These are phyloP conservation scores for Galium porrigens DNA, from an alignment of 305 asterid species.

Conservation along the genomic window DNA sequence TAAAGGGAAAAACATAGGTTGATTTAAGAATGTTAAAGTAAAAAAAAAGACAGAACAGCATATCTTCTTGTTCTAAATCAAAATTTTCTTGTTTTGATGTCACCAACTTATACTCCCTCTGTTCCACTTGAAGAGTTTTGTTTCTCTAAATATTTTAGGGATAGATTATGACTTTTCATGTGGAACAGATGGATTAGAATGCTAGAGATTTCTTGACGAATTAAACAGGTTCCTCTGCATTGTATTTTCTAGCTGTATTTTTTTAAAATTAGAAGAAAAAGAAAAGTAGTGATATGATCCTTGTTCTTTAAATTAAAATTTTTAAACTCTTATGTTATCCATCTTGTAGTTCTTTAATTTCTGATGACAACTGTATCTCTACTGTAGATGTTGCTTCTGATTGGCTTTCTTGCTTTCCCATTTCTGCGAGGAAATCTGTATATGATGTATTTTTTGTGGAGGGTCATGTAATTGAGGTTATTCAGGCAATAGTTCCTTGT, in stretches of 20 bases:
- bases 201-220: neutral
- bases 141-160: neutral
- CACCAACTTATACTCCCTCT: neutral
- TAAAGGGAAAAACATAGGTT: neutral
- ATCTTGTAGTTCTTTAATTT: constrained; percentile 4
- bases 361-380: constrained; percentile 20
- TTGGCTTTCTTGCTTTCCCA: constrained; percentile 84
- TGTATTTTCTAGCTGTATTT: neutral
- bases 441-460: constrained; percentile 68
- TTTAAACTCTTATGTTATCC: neutral
- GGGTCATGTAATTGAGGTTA: constrained; percentile 49
- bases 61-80: neutral
- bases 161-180: neutral
- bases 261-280: neutral
- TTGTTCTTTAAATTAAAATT: neutral
- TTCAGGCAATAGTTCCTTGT: constrained; percentile 62
- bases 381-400: constrained; percentile 59
- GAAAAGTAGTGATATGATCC: neutral
- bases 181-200: neutral
- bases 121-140: too few relatives aligned
- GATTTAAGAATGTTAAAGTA: neutral
- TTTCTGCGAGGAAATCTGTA: constrained; percentile 53
- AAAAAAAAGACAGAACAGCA: neutral
- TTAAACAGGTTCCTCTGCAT: neutral
- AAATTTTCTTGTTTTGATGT: neutral